These are phyloP conservation scores for Talaromyces ruber DNA, from an alignment of 495 filamentous ascomycete species.

Conservation along the genomic window DNA sequence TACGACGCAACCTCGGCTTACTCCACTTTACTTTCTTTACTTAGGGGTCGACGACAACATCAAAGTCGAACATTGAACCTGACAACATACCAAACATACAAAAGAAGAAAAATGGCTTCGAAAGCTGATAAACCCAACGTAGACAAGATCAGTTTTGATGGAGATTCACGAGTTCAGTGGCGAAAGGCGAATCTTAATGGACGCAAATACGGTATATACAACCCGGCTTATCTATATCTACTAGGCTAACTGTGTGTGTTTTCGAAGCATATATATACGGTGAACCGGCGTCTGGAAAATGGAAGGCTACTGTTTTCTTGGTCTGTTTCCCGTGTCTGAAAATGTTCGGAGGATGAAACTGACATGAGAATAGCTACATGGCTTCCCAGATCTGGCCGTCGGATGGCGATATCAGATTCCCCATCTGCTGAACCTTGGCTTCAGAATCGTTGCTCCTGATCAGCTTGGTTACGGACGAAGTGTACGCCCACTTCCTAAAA, in stretches of 20 bases:
- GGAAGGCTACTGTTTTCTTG: constrained; percentile 57
- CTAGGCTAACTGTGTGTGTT: no score
- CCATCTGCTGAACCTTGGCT: constrained; percentile 53
- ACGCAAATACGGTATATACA: constrained; percentile 47
- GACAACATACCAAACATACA: not conserved
- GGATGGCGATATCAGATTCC: constrained; percentile 84
- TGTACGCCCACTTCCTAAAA: constrained; percentile 24
- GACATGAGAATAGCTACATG: constrained; percentile 42
- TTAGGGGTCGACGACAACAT: not conserved
- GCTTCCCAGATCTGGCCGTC: constrained; percentile 60
- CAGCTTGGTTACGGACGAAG: constrained; percentile 76
- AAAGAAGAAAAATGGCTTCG: constrained; percentile 18
- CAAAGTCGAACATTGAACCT: not conserved
- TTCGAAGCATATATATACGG: constrained; percentile 58
- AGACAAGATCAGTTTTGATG: constrained; percentile 51
- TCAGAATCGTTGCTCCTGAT: constrained; percentile 70
- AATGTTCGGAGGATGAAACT: not conserved
- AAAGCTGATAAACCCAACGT: constrained; percentile 38
- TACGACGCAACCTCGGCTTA: not conserved
- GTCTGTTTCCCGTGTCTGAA: constrained; percentile 19
- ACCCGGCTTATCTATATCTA: no score
- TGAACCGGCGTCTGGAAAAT: constrained; percentile 42
- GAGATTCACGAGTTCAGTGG: constrained; percentile 55
- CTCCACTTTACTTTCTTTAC: not conserved
- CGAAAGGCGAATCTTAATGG: constrained; percentile 53